Base-by-base conservation (phyloP, 78 protist genomes). In the Protostelium mycophagum region DNA sequence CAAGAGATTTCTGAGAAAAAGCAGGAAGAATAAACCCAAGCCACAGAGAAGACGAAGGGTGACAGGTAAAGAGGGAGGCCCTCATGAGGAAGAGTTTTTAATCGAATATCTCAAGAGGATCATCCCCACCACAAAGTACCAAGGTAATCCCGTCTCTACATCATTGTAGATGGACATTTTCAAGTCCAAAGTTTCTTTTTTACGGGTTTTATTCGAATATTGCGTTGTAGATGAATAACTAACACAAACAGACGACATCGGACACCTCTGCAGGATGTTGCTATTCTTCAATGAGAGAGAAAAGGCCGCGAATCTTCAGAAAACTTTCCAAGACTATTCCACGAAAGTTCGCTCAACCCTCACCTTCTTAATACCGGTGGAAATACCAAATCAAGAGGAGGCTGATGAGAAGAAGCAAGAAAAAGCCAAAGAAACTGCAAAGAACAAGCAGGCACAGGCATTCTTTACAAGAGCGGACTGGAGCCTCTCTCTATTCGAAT, bases 21-120 rank as follows among this genome's bases (percentile, higher is more conserved):
- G 37, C 89, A 92, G 34, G 38, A 88, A 16, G 63, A 85, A 31
- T 29, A 86, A 51, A 1, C 39, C 87, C n/a, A 38, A 39, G 39
- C 89, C 89, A 86, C 63, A 89, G 1, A 86, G 87, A 28, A 92
- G 90, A 38, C 63, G 89, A 10, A 63, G 94, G 37, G 35, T 92
- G 37, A 83, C 91, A 0, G 94, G 91, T 34, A 92, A 92, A 34
- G 94, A 92, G 85, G 94, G 94, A 63, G 38, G 89, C 28, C 63
- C 51, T 0, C 85, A 89, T 39, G 94, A 92, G 85, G 94, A 92
- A 9, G 94, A 92, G n/a, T 92, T 85, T 86, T n/a, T 92, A 0
- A 92, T 92, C 38, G 94, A 92, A 1, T 87, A 85, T 9, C 85
- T 92, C 92, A 88, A 89, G 38, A 92, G 90, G 85, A 34, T 89